Conservation (phyloP, 164 flowering plant species). For the Litsea cubeba region DNA sequence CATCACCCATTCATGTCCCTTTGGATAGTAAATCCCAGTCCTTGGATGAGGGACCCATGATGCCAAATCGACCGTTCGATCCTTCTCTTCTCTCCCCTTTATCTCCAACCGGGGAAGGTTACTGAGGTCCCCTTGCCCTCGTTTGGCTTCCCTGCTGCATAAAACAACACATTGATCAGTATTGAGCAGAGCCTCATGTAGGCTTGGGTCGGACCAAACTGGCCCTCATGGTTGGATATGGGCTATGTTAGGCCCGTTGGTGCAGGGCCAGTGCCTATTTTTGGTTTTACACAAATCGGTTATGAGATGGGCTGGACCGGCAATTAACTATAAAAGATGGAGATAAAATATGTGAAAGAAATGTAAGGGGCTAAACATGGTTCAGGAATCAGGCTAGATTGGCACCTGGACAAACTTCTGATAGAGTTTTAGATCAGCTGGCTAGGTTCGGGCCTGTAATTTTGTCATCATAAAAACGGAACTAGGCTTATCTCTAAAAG, state of each 20-base stretch:
- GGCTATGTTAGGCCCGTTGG: background rate
- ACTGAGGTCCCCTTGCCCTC: background rate
- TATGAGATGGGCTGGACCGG: too few relatives aligned
- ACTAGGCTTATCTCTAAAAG: too few relatives aligned
- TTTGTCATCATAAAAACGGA: too few relatives aligned
- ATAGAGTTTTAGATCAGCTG: too few relatives aligned
- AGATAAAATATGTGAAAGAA: too few relatives aligned
- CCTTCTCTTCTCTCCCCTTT: background rate
- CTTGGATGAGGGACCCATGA: constrained; percentile 67
- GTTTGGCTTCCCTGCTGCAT: constrained; percentile 13
- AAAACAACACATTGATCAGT: background rate
- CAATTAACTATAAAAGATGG: too few relatives aligned
- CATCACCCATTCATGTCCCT: constrained; percentile 63
- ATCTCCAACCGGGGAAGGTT: background rate
- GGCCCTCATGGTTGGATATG: background rate
- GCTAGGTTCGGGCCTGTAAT: too few relatives aligned
- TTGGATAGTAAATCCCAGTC: constrained; percentile 59
- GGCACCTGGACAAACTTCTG: too few relatives aligned
- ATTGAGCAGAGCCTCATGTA: background rate
- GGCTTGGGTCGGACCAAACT: background rate
- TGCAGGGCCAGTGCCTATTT: background rate
- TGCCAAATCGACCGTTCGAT: background rate
- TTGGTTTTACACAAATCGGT: background rate
- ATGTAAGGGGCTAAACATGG: too few relatives aligned
- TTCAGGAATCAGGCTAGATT: too few relatives aligned